These are phyloP conservation scores for Salix arbutifolia DNA, from an alignment of 345 rosid genomes.

Conservation along the genomic window DNA sequence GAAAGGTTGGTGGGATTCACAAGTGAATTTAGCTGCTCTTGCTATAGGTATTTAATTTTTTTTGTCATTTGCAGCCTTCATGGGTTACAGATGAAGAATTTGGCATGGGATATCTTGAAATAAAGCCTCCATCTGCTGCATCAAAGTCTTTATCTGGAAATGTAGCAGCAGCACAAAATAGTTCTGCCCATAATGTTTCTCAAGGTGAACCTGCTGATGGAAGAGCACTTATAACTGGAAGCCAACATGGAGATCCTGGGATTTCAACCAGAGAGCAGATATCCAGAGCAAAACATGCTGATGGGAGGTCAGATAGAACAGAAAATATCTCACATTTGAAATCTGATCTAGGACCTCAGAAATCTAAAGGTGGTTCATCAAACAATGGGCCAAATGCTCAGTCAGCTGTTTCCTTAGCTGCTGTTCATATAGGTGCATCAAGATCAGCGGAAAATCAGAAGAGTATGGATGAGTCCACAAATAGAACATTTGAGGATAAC, in stretches of 20 bases:
- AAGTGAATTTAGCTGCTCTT: not conserved
- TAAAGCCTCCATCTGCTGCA: conserved; percentile 62
- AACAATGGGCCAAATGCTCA: conserved; percentile 53
- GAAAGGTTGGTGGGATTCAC: conserved; percentile 61
- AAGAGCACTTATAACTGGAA: conserved; percentile 27
- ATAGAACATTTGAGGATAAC: conserved; percentile 47
- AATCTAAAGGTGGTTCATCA: conserved; percentile 49
- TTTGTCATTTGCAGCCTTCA: conserved; percentile 54
- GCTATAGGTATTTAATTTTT: not conserved
- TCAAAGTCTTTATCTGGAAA: conserved; percentile 49
- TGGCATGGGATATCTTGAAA: conserved; percentile 96
- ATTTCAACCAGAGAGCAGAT: conserved; percentile 57
- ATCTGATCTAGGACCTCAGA: conserved; percentile 58
- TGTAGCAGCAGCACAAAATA: conserved; percentile 42
- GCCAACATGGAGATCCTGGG: conserved; percentile 57
- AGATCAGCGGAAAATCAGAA: conserved; percentile 50
- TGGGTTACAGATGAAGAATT: conserved; percentile 99
- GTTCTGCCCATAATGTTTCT: conserved; percentile 42
- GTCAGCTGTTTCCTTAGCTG: conserved; percentile 28
- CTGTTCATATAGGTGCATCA: conserved; percentile 36
- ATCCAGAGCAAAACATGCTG: conserved; percentile 54
- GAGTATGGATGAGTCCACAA: conserved; percentile 46
- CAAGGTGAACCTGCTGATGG: conserved; percentile 57
- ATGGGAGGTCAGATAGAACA: conserved; percentile 62
- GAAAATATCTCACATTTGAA: conserved; percentile 44